A percentile compares a stretch with the other conserved stretches of the same genome.
phyloP scores from a whole-genome alignment of 2,329 filamentous ascomycete genomes.

The Apiospora kogelbergensis region DNA sequence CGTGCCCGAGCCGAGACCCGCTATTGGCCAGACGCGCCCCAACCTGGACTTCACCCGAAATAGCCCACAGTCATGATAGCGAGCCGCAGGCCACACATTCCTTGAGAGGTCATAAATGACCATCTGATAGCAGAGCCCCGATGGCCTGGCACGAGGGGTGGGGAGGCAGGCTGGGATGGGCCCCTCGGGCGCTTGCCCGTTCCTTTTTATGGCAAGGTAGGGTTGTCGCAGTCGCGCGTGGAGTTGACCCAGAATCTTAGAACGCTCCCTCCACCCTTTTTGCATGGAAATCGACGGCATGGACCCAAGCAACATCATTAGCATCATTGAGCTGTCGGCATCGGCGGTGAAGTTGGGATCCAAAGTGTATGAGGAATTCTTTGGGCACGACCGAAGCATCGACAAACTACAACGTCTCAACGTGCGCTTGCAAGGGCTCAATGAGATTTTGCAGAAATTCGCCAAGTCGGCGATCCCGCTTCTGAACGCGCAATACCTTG shows the following conservation, averaged over 20 bases:
- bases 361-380: constrained; percentile 22
- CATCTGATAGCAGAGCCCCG: background rate
- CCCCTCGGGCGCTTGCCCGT: background rate
- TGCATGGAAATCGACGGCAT: constrained; percentile 15
- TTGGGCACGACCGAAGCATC: constrained; percentile 17
- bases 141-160: background rate
- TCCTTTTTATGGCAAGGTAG: background rate
- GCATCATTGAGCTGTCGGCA: constrained; percentile 22
- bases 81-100: background rate
- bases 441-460: constrained; percentile 17
- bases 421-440: constrained; percentile 20
- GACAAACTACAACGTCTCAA: constrained; percentile 23
- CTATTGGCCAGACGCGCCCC: background rate
- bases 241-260: background rate
- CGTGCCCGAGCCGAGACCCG: constrained; percentile 14
- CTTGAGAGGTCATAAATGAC: background rate
- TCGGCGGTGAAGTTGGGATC: constrained; percentile 22
- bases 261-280: background rate
- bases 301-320: constrained; percentile 22
- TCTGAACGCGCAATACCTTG: constrained; percentile 15
- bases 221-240: background rate
- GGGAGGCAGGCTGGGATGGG: background rate
- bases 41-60: background rate
- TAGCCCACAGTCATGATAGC: background rate
- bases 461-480: constrained; percentile 14